These are phyloP conservation scores for Eucalyptus tenuipes DNA, from an alignment of 345 rosid species.

Conservation along the genomic window DNA sequence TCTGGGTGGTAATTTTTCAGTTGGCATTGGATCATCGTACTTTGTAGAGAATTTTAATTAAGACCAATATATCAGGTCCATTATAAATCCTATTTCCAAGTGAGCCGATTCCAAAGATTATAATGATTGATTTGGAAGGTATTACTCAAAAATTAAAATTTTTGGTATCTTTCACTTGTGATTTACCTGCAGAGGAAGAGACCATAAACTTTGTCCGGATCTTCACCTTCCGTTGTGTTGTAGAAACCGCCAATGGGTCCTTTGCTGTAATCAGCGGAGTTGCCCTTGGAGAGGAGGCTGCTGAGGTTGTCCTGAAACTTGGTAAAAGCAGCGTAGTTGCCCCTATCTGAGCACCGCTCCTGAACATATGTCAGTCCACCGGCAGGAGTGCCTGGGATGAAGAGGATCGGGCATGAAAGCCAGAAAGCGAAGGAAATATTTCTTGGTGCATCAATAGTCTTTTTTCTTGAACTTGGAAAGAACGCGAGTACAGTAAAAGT, in stretches of 20 bases:
- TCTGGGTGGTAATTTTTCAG: not conserved
- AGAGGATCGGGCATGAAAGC: not conserved
- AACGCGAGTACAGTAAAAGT: not conserved
- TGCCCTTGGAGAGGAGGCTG: not conserved
- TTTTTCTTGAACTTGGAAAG: not conserved
- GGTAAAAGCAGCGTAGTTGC: no score
- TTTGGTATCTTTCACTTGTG: not conserved
- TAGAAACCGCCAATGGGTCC: not conserved
- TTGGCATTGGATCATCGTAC: not conserved
- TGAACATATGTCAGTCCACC: not conserved
- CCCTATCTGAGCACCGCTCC: no score
- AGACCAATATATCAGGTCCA: not conserved
- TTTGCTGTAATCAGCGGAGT: not conserved
- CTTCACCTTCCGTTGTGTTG: not conserved
- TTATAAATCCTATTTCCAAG: no score
- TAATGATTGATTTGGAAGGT: no score
- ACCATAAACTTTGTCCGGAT: not conserved
- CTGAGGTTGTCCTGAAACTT: not conserved
- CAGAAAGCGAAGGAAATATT: not conserved
- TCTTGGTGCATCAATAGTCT: not conserved
- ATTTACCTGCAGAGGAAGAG: not conserved
- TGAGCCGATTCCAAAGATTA: no score
- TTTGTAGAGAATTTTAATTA: not conserved
- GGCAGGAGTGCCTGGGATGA: not conserved
- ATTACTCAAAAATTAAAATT: no score